Evolutionary conservation across 164 flowering plant species (phyloP).

Genomic region (Litsea cubeba): DNA sequence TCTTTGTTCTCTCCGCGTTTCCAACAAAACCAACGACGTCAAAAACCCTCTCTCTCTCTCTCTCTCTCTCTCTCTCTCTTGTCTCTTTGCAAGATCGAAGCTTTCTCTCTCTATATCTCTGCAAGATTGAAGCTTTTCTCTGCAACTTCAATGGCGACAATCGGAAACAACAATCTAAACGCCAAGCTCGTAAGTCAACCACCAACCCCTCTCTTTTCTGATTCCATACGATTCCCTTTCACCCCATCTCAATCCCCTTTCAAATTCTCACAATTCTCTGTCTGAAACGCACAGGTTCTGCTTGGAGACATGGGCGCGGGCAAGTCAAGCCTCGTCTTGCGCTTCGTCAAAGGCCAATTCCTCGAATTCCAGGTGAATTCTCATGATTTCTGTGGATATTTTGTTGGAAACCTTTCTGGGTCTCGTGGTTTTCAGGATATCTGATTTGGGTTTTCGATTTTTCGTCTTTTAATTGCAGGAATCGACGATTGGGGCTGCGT

Average conservation of each 20-base stretch:
- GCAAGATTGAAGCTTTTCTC: constrained; percentile 1
- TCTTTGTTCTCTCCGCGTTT: not conserved
- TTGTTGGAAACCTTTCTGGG: not conserved
- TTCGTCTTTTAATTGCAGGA: constrained; percentile 31
- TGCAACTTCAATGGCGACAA: constrained; percentile 42
- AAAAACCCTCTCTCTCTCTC: not conserved
- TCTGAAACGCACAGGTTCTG: constrained; percentile 37
- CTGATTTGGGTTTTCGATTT: not conserved
- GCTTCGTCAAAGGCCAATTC: constrained; percentile 73
- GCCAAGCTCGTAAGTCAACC: constrained; percentile 60
- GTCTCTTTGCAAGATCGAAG: no score
- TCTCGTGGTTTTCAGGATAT: not conserved
- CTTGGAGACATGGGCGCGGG: constrained; percentile 78
- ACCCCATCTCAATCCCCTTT: not conserved
- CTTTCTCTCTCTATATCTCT: not conserved
- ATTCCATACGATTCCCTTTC: constrained; percentile 5
- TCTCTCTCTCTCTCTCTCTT: no score
- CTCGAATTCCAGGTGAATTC: constrained; percentile 57
- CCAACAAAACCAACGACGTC: not conserved
- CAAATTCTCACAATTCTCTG: constrained; percentile 1
- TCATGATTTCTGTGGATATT: not conserved
- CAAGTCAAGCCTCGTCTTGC: constrained; percentile 64
- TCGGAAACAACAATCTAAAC: constrained; percentile 62
- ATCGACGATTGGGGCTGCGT: constrained; percentile 75
- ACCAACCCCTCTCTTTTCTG: not conserved